A percentile compares a stretch with the other conserved stretches of the same genome.
These are phyloP conservation scores for Cryptococcus amylolentus DNA, from an alignment of 1,284 basidiomycete species.

Conservation along the genomic window DNA sequence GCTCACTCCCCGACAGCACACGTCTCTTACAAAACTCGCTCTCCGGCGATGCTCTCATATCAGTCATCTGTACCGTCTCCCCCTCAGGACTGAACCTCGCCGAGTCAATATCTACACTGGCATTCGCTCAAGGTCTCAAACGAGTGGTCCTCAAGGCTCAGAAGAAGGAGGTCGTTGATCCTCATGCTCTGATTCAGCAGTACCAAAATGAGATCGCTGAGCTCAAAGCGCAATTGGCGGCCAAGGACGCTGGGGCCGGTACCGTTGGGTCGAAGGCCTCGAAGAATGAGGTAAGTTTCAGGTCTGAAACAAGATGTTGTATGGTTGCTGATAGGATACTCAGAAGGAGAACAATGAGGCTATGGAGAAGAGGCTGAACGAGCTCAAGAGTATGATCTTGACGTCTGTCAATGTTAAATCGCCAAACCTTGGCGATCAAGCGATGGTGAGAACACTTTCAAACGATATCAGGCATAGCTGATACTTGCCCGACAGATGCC, in stretches of 20 bases:
- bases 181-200: conserved; percentile 78
- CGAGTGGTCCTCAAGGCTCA: conserved; percentile 70
- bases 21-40: conserved; percentile 92
- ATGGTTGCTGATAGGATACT: not conserved
- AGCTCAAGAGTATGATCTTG: conserved; percentile 79
- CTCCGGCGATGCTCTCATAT: conserved; percentile 90
- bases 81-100: conserved; percentile 66
- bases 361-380: conserved; percentile 72
- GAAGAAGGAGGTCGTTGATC: conserved; percentile 89
- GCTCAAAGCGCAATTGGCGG: conserved; percentile 52
- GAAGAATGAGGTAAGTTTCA: conserved; percentile 15
- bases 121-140: conserved; percentile 65
- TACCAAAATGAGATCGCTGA: conserved; percentile 89
- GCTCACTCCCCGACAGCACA: conserved; percentile 53
- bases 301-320: not conserved
- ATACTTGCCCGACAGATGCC: conserved; percentile 55
- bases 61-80: conserved; percentile 93
- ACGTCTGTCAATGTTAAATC: conserved; percentile 77
- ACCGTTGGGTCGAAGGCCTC: conserved; percentile 59
- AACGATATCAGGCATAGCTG: not conserved
- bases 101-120: conserved; percentile 77
- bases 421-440: conserved; percentile 8
- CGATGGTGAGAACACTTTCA: conserved; percentile 10
- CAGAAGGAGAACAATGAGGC: conserved; percentile 59
- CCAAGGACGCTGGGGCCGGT: conserved; percentile 52